Base-by-base conservation (phyloP, 2,329 filamentous ascomycete genomes). In the Tolypocladium ophioglossoides region DNA sequence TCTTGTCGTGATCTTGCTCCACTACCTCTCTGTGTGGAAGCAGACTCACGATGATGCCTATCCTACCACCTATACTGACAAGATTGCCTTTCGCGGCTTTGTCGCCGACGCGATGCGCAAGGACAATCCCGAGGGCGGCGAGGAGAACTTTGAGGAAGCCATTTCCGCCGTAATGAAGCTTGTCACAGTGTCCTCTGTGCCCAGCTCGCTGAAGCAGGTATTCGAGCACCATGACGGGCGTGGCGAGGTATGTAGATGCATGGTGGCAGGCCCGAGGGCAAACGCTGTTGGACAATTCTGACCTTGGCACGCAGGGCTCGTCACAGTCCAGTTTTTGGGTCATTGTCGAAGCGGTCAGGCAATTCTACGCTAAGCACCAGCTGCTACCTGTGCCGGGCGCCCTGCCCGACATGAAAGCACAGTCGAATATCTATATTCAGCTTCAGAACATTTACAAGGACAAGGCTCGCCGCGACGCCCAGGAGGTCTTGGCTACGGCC, bases 91-190 rank as follows among this genome's bases (percentile, higher is more conserved):
- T 67, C 80, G 88, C 54, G 80, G 84, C 32, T 71, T 85, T 14
- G 82, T 99, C 1, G 76, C 83, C 12, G 75, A 77, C 7, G 83
- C 80, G 3, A 81, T 86, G 61, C 82, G 91, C 61, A 87, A 75
- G 51, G 74, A 86, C 61, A 95, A 84, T 55, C 70, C 89, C 0
- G 91, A 95, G 68, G 91, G 91, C 48, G 89, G 87, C 54, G 94
- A 99, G 66, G 94, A 99, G 73, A 99, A 99, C 69, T 99, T 91
- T 65, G 90, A 96, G 57, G 94, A 99, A 70, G 95, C 94, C 4
- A 84, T 85, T 48, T 84, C 83, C 16, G 90, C 91, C 6, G 91
- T 97, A 1, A 77, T 97, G 63, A 95, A 95, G 70, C 88, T 87
- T n/a, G 75, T 99, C 35, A 84, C 86, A 46, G 73, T 77, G 20